Evolutionary conservation across 2,329 filamentous ascomycete genomes (phyloP).

Genomic region (Hymenoscyphus repandus): DNA sequence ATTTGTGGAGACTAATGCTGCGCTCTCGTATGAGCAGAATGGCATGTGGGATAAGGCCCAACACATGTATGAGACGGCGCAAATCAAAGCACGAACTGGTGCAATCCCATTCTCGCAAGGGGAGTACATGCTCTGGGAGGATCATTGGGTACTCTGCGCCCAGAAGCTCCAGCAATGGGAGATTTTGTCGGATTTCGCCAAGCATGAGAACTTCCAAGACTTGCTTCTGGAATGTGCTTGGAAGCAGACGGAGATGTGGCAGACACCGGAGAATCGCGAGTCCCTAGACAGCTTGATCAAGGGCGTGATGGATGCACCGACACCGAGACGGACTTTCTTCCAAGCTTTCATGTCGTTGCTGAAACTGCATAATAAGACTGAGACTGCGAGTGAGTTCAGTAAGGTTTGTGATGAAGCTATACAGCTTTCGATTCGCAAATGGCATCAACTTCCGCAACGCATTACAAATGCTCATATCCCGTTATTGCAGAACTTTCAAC

Average conservation of each 20-base stretch:
- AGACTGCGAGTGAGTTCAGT: slow-evolving; percentile 74
- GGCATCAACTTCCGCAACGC: slow-evolving; percentile 92
- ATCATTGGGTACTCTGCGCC: slow-evolving; percentile 96
- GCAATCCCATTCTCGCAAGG: slow-evolving; percentile 94
- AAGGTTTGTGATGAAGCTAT: slow-evolving; percentile 94
- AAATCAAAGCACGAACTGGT: slow-evolving; percentile 93
- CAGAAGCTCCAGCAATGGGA: slow-evolving; percentile 99
- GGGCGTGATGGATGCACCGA: slow-evolving; percentile 95
- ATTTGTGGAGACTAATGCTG: slow-evolving; percentile 96
- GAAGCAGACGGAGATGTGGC: slow-evolving; percentile 95
- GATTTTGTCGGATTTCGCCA: slow-evolving; percentile 92
- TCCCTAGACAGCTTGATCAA: slow-evolving; percentile 92
- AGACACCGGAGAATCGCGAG: slow-evolving; percentile 76
- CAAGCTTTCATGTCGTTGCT: slow-evolving; percentile 96
- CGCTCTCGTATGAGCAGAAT: slow-evolving; percentile 95
- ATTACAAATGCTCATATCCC: slow-evolving; percentile 95
- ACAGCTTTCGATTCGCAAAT: slow-evolving; percentile 94
- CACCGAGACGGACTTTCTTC: slow-evolving; percentile 91
- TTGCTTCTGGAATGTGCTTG: slow-evolving; percentile 91
- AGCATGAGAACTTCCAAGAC: slow-evolving; percentile 98
- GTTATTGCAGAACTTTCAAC: slow-evolving; percentile 94
- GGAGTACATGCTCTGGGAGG: slow-evolving; percentile 99
- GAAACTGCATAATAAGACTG: slow-evolving; percentile 87
- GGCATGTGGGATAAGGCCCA: slow-evolving; percentile 99
- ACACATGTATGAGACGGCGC: slow-evolving; percentile 90